Evolutionary conservation across 2,329 filamentous ascomycete species (phyloP).

Genomic region (Neonectria neomacrospora): DNA sequence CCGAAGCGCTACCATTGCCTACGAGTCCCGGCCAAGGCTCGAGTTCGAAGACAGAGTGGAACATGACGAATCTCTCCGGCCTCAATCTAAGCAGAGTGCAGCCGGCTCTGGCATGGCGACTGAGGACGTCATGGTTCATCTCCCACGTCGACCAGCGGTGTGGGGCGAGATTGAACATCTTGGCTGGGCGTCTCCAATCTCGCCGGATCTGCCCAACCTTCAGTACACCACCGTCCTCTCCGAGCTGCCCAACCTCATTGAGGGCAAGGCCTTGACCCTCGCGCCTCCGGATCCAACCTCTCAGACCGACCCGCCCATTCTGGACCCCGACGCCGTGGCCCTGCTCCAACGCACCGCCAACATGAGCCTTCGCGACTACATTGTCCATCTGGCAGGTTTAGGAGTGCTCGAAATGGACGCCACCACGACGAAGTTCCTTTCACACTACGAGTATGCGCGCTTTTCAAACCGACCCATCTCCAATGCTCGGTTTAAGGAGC

Average conservation of each 20-base stretch:
- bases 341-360: slow-evolving; percentile 75
- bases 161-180: slow-evolving; percentile 90
- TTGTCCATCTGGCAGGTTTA: slow-evolving; percentile 75
- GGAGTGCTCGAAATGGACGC: slow-evolving; percentile 65
- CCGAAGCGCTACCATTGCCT: slow-evolving; percentile 83
- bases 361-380: slow-evolving; percentile 83
- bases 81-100: slow-evolving; percentile 36
- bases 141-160: slow-evolving; percentile 62
- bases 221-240: slow-evolving; percentile 83
- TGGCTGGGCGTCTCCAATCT: slow-evolving; percentile 87
- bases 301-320: slow-evolving; percentile 54
- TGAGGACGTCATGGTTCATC: slow-evolving; percentile 56
- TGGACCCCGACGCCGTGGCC: slow-evolving; percentile 75
- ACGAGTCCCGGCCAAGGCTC: slow-evolving; percentile 61
- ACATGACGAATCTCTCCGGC: slow-evolving; percentile 32
- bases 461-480: slow-evolving; percentile 79
- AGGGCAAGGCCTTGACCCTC: slow-evolving; percentile 91
- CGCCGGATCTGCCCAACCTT: slow-evolving; percentile 79
- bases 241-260: slow-evolving; percentile 89
- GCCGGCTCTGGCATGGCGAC: slow-evolving; percentile 53
- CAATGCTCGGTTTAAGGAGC: slow-evolving; percentile 75
- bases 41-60: slow-evolving; percentile 31
- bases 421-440: slow-evolving; percentile 72
- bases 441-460: slow-evolving; percentile 83
- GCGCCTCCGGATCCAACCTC: slow-evolving; percentile 67